Conservation (phyloP, 2,329 filamentous ascomycete species). For the Paramyrothecium sp. region DNA sequence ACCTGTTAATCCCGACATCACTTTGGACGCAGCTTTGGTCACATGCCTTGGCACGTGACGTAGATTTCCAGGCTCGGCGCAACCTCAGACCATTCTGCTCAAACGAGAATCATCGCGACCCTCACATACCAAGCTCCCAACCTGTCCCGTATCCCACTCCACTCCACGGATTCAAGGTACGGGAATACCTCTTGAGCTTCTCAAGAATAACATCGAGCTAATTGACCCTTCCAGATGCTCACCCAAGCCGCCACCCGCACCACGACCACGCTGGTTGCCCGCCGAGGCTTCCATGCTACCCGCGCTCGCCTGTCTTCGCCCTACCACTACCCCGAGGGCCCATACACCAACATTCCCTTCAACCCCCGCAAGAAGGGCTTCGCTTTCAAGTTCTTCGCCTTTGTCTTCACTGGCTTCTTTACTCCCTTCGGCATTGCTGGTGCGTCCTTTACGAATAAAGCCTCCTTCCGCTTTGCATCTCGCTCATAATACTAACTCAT, state of each 20-base stretch:
- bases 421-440: slow-evolving; percentile 63
- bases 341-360: slow-evolving; percentile 94
- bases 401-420: slow-evolving; percentile 56
- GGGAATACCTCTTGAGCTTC: slow-evolving; percentile 7
- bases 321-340: slow-evolving; percentile 98
- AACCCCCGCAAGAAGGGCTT: slow-evolving; percentile 91
- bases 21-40: slow-evolving; percentile 7
- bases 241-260: slow-evolving; percentile 66
- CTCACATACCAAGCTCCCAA: slow-evolving; percentile 22
- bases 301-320: slow-evolving; percentile 81
- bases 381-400: slow-evolving; percentile 76
- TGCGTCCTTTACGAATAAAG: slow-evolving; percentile 37
- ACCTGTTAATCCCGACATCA: slow-evolving; percentile 15
- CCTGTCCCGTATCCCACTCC: slow-evolving; percentile 14
- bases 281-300: slow-evolving; percentile 93
- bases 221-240: slow-evolving; percentile 70
- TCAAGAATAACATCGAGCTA: slow-evolving; percentile 21
- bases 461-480: neutral
- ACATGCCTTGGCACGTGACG: slow-evolving; percentile 18
- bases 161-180: slow-evolving; percentile 24
- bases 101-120: slow-evolving; percentile 25
- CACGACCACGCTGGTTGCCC: slow-evolving; percentile 70
- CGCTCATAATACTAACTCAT: slow-evolving; percentile 14
- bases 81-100: slow-evolving; percentile 29
- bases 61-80: slow-evolving; percentile 18